Evolutionary conservation across 768 basidiomycete genomes (phyloP).

Genomic region (Chalciporus chontae): DNA sequence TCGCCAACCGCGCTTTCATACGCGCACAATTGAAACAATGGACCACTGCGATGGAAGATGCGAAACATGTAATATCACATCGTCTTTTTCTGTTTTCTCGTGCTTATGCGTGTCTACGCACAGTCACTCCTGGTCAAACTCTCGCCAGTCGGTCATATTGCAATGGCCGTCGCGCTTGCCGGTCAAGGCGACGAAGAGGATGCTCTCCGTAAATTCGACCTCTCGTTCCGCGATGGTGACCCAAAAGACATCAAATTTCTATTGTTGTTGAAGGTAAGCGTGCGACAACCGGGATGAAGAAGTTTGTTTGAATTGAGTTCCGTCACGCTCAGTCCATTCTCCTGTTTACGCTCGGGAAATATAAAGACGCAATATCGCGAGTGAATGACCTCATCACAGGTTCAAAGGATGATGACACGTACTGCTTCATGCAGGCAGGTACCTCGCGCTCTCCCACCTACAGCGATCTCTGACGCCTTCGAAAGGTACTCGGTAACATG

Average conservation of each 20-base stretch:
- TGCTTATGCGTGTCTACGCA: no score
- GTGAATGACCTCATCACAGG: no score
- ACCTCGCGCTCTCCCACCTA: background rate
- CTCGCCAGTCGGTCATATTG: no score
- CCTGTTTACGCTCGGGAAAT: background rate
- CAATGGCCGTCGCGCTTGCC: no score
- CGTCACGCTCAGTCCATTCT: background rate
- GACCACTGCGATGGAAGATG: no score
- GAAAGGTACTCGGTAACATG: background rate
- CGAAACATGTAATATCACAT: no score
- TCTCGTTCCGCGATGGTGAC: background rate
- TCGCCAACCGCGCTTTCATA: no score
- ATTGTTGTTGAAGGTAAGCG: background rate
- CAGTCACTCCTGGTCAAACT: no score
- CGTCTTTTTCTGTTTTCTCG: no score
- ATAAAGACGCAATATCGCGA: background rate
- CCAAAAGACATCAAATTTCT: background rate
- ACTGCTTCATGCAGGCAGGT: background rate
- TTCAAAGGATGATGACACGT: background rate
- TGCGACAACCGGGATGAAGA: background rate
- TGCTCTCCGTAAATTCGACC: slow-evolving; percentile 1
- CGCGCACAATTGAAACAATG: no score
- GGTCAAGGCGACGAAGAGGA: background rate
- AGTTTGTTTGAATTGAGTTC: background rate
- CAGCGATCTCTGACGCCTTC: background rate